Evolutionary conservation across 768 basidiomycete genomes (phyloP).

Genomic region (Rhodotorula paludigena): DNA sequence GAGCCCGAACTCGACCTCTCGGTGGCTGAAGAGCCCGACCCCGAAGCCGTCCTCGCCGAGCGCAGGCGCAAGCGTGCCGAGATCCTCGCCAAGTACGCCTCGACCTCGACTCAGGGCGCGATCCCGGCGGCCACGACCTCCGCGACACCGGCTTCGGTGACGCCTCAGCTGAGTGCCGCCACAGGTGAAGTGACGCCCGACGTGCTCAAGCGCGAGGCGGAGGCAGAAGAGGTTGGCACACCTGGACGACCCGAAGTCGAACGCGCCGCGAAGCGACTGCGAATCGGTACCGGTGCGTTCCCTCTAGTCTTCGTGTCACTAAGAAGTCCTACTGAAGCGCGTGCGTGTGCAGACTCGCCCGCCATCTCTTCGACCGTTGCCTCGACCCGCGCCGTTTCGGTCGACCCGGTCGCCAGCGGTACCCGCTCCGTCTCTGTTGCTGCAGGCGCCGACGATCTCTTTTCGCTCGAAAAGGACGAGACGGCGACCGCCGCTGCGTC

Average conservation of each 20-base stretch:
- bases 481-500: neutral
- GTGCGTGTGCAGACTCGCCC: conserved; percentile 4
- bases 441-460: neutral
- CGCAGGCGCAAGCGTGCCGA: conserved; percentile 68
- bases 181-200: neutral
- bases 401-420: neutral
- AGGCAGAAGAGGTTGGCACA: neutral
- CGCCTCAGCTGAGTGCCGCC: neutral
- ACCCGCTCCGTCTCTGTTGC: neutral
- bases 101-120: neutral
- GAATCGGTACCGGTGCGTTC: conserved; percentile 23
- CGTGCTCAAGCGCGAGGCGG: neutral
- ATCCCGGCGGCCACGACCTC: neutral
- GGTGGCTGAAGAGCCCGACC: conserved; percentile 56
- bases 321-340: neutral
- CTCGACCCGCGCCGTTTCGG: neutral
- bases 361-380: neutral
- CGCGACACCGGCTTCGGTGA: neutral
- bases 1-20: conserved; percentile 47
- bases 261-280: conserved; percentile 19
- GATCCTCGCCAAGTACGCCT: conserved; percentile 68
- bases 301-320: neutral
- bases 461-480: conserved; percentile 19
- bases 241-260: conserved; percentile 25
- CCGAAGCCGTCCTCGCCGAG: conserved; percentile 57